phyloP scores from a whole-genome alignment of 2,329 filamentous ascomycete species.

The Pseudogymnoascus sp. region DNA sequence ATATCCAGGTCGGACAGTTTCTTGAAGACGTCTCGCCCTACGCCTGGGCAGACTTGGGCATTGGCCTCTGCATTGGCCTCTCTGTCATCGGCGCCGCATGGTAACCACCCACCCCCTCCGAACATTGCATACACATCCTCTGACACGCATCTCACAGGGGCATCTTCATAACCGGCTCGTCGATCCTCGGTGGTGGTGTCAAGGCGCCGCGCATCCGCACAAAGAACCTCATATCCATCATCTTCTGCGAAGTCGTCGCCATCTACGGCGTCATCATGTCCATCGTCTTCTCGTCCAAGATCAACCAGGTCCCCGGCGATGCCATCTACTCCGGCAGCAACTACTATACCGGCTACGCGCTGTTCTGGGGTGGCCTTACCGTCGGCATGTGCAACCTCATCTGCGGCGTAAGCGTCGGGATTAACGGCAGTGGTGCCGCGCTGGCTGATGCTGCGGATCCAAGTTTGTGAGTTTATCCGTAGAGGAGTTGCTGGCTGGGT shows the following conservation, averaged over 20 bases:
- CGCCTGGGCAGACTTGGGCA: conserved; percentile 84
- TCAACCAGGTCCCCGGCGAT: conserved; percentile 57
- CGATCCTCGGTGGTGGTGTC: conserved; percentile 93
- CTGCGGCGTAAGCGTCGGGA: conserved; percentile 92
- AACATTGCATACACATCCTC: neutral
- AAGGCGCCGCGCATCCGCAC: conserved; percentile 95
- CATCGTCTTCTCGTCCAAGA: conserved; percentile 91
- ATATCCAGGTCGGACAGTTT: conserved; percentile 72
- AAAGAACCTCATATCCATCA: conserved; percentile 99
- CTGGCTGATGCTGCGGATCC: conserved; percentile 91
- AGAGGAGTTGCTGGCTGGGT: neutral
- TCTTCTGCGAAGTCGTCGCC: conserved; percentile 99
- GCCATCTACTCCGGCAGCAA: conserved; percentile 65
- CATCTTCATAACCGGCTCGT: conserved; percentile 96
- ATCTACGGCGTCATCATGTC: conserved; percentile 99
- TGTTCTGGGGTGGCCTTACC: conserved; percentile 93
- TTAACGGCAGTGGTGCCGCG: conserved; percentile 95
- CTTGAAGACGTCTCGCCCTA: conserved; percentile 91
- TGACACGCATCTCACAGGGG: conserved; percentile 54
- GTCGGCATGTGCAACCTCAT: conserved; percentile 94
- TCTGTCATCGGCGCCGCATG: conserved; percentile 97
- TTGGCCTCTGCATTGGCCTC: conserved; percentile 87
- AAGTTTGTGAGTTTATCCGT: conserved; percentile 57
- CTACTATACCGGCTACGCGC: conserved; percentile 88
- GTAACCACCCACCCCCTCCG: conserved; percentile 41